Evolutionary conservation across 2,329 filamentous ascomycete species (phyloP), one percentile per base, ranked within the genome.

Genomic region (Fusarium fujikuroi): DNA sequence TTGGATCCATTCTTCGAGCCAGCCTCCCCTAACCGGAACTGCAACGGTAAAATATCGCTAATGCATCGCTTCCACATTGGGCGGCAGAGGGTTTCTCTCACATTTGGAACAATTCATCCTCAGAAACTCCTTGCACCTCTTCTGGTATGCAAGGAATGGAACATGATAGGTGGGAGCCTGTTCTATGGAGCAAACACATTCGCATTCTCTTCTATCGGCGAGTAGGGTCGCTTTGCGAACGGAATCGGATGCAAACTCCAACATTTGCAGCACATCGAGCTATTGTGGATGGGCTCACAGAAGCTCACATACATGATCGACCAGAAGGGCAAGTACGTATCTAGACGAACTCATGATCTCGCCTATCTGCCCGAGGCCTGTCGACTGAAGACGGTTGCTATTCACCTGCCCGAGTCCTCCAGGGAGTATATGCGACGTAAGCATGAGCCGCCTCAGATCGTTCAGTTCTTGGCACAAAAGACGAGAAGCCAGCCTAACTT

Each of bases 131-230:
- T 88, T 0, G 76, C 75, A 0, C 76, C 81, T 1, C 78, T 88
- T 0, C 39, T 80, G 0, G 85, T 87, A 0, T 83, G 77, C 58
- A 84, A 79, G 61, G 72, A 77, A 3, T 86, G 84, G 81, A 75
- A 80, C 54, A 84, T 81, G 34, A 72, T 85, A 3, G 85, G 83
- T 0, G 73, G 78, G 5, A 83, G 84, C 64, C 69, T 84, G 5
- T 88, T 88, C 67, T 88, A 88, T 61, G 85, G 85, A 12, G 66
- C 78, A 3, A 88, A 88, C 70, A 85, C 79, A 0, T 88, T 88
- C 66, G 84, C 83, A 1, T 88, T 88, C 72, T 87, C 85, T n/a
- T 86, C 84, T n/a, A 76, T 88, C 0, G 86, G 87, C 50, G 86
- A 88, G 75, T 83, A 85, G 74, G 83, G 83, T 59, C 82, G 85